These are phyloP conservation scores for Microbotryum silenes-acaulis DNA, from an alignment of 1,284 basidiomycete genomes.

Conservation along the genomic window DNA sequence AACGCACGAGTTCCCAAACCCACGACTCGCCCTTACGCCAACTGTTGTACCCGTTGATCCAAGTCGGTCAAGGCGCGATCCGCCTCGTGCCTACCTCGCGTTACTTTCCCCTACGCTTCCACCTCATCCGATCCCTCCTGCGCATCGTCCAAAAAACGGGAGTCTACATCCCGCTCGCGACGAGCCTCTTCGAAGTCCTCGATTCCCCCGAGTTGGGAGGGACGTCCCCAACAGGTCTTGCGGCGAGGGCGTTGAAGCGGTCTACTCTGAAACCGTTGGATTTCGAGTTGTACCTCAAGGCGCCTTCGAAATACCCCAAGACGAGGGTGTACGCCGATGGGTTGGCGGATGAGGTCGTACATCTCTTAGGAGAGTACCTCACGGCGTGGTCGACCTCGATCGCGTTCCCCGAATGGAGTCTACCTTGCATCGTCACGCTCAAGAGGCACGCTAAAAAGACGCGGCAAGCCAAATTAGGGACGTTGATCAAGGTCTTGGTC, in stretches of 20 bases:
- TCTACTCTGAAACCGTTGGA: conserved; percentile 86
- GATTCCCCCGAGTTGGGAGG: conserved; percentile 58
- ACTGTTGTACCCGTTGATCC: conserved; percentile 89
- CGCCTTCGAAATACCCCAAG: conserved; percentile 78
- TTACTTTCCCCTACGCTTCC: conserved; percentile 72
- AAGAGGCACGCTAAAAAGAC: conserved; percentile 59
- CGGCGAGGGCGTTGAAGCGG: conserved; percentile 45
- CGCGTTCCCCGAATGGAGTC: conserved; percentile 84
- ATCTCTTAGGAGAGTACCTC: conserved; percentile 70
- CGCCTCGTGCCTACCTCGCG: conserved; percentile 72
- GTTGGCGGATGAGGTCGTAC: conserved; percentile 71
- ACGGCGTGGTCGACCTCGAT: conserved; percentile 59
- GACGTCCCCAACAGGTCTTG: no score
- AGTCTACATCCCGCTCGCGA: conserved; percentile 80
- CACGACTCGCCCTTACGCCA: conserved; percentile 72
- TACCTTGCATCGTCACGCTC: conserved; percentile 71
- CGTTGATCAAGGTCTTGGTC: conserved; percentile 60
- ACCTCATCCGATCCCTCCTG: conserved; percentile 62
- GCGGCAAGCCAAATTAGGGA: conserved; percentile 50
- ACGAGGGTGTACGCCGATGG: conserved; percentile 81
- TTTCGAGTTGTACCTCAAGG: conserved; percentile 76
- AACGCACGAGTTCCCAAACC: conserved; percentile 49
- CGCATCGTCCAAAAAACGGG: conserved; percentile 67
- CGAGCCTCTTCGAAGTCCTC: conserved; percentile 78
- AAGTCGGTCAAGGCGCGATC: conserved; percentile 85